Conservation (phyloP, 2,329 filamentous ascomycete genomes). For the Penicillium sp. region DNA sequence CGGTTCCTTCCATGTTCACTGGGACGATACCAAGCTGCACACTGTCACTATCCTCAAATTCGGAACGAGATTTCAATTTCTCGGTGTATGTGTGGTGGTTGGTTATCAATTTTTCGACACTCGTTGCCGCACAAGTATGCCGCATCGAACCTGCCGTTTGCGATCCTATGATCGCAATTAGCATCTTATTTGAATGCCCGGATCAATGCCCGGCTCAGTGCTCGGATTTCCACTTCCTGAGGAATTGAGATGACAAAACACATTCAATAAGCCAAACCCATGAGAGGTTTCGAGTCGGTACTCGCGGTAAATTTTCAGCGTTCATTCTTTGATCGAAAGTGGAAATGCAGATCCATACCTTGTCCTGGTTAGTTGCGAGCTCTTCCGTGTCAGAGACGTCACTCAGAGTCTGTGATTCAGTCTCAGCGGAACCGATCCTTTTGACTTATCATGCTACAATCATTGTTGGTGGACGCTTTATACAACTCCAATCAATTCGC, state of each 20-base stretch:
- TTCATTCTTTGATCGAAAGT: conserved; percentile 25
- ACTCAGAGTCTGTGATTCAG: neutral
- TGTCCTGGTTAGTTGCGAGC: conserved; percentile 30
- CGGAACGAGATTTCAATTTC: conserved; percentile 4
- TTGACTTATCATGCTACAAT: conserved; percentile 12
- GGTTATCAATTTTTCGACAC: conserved; percentile 23
- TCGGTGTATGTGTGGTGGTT: conserved; percentile 18
- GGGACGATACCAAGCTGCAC: neutral
- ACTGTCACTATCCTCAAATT: conserved; percentile 3
- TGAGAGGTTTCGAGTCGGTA: conserved; percentile 33
- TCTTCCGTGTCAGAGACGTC: conserved; percentile 19
- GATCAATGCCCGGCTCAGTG: conserved; percentile 11
- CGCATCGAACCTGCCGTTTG: no score
- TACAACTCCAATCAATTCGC: conserved; percentile 12
- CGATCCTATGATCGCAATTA: no score
- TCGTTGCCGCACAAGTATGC: conserved; percentile 20
- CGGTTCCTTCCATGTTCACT: neutral
- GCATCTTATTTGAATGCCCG: conserved; percentile 20
- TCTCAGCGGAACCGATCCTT: conserved; percentile 10
- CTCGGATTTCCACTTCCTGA: conserved; percentile 12
- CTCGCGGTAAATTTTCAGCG: conserved; percentile 27
- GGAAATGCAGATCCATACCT: conserved; percentile 25
- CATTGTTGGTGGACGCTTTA: conserved; percentile 14
- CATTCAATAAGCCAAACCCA: conserved; percentile 1
- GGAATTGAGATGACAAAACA: neutral